Evolutionary conservation across 2,329 filamentous ascomycete genomes (phyloP).

Genomic region (Chaetomium olivaceum): DNA sequence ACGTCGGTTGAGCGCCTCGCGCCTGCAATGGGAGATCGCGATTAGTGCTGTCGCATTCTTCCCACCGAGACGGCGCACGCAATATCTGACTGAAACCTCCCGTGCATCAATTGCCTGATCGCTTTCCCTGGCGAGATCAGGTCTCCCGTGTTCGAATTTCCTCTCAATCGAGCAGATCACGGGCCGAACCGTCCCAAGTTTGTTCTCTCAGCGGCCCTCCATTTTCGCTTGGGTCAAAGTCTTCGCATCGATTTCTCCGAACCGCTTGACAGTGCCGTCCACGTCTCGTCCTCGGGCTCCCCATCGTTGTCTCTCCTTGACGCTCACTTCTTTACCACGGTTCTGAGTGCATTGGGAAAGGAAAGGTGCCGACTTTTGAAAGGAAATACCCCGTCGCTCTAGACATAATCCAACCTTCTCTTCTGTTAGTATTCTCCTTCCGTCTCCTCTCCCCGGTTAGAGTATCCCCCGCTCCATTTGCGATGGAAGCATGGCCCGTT

Average conservation of each 20-base stretch:
- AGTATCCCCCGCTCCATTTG: background rate
- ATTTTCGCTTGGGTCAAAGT: background rate
- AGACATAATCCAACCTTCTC: conserved; percentile 22
- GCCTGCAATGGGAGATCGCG: conserved; percentile 34
- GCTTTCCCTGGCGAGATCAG: conserved; percentile 5
- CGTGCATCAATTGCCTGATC: conserved; percentile 14
- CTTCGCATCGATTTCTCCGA: background rate
- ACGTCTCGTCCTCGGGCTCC: conserved; percentile 7
- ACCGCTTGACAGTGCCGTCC: background rate
- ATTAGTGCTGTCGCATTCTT: conserved; percentile 31
- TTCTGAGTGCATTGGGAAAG: conserved; percentile 19
- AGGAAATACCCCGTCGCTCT: conserved; percentile 24
- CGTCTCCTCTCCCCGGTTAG: background rate
- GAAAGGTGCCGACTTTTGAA: conserved; percentile 18
- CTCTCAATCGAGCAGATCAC: conserved; percentile 8
- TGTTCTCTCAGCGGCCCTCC: background rate
- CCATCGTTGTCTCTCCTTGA: conserved; percentile 2
- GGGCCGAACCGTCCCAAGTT: conserved; percentile 12
- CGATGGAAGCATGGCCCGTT: background rate
- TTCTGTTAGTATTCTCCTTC: conserved; percentile 23
- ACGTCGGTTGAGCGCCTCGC: conserved; percentile 24
- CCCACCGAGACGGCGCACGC: conserved; percentile 23
- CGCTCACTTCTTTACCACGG: conserved; percentile 20
- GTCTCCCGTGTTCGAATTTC: conserved; percentile 14
- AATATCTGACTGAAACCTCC: conserved; percentile 13